phyloP scores from a whole-genome alignment of 768 basidiomycete genomes.

The Porpolomopsis calyptriformis region DNA sequence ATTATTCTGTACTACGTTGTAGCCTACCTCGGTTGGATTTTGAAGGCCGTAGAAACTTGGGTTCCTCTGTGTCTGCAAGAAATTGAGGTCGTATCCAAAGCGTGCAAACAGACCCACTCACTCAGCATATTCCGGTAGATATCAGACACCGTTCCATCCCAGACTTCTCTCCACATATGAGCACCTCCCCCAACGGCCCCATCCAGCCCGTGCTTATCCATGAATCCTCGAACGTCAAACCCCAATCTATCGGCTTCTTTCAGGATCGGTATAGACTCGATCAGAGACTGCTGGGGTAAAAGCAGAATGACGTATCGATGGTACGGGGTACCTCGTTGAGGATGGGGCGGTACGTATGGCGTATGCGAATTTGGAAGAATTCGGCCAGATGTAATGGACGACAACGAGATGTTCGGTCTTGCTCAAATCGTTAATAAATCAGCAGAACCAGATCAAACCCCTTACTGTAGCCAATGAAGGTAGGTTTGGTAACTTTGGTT shows the following conservation, averaged over 20 bases:
- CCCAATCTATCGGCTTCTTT: slow-evolving; percentile 37
- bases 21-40: too few relatives aligned
- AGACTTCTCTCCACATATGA: slow-evolving; percentile 77
- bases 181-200: slow-evolving; percentile 53
- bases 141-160: slow-evolving; percentile 51
- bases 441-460: slow-evolving; percentile 8
- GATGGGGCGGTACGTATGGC: slow-evolving; percentile 82
- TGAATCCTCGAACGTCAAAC: slow-evolving; percentile 62
- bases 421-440: neutral
- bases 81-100: slow-evolving; percentile 6
- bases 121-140: slow-evolving; percentile 61
- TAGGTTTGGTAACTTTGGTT: slow-evolving; percentile 57
- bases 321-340: slow-evolving; percentile 77
- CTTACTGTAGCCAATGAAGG: slow-evolving; percentile 82
- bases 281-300: slow-evolving; percentile 52
- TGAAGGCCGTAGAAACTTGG: too few relatives aligned
- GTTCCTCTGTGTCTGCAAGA: too few relatives aligned
- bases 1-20: too few relatives aligned
- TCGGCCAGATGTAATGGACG: slow-evolving; percentile 32
- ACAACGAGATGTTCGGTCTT: slow-evolving; percentile 78
- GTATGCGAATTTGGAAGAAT: slow-evolving; percentile 45
- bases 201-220: slow-evolving; percentile 42
- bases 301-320: slow-evolving; percentile 82
- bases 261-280: slow-evolving; percentile 34
- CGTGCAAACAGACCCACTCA: slow-evolving; percentile 29